A percentile compares a stretch with the other conserved stretches of the same genome.
Evolutionary conservation across 2,329 filamentous ascomycete genomes (phyloP).

Genomic region (Rutstroemia sydowiana): DNA sequence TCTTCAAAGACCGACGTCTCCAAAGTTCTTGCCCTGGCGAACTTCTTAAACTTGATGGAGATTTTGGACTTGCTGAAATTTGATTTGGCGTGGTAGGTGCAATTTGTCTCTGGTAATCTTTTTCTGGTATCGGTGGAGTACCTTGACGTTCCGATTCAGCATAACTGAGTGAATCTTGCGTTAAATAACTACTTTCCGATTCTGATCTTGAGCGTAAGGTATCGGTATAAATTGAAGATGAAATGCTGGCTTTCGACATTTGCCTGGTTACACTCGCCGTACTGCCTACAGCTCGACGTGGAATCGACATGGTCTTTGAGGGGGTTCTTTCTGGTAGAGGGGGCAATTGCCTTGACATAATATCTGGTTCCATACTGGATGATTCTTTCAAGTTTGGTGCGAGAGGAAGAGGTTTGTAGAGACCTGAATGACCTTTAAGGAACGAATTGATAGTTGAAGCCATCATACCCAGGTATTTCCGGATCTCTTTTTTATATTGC

Average conservation of each 20-base stretch:
- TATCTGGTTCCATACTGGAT: not conserved
- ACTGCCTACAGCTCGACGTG: slow-evolving; percentile 24
- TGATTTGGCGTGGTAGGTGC: slow-evolving; percentile 11
- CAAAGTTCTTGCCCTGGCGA: slow-evolving; percentile 25
- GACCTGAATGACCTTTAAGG: slow-evolving; percentile 18
- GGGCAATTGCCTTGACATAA: slow-evolving; percentile 14
- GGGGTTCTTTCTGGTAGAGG: slow-evolving; percentile 15
- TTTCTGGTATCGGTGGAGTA: slow-evolving; percentile 21
- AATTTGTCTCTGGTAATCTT: slow-evolving; percentile 16
- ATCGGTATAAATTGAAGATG: slow-evolving; percentile 24
- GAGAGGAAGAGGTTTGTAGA: slow-evolving; percentile 24
- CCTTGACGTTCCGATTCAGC: slow-evolving; percentile 19
- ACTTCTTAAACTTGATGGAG: slow-evolving; percentile 15
- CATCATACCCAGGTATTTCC: not conserved
- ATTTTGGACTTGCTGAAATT: slow-evolving; percentile 1
- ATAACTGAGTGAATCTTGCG: slow-evolving; percentile 22
- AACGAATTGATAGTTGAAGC: not conserved
- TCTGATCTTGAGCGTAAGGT: slow-evolving; percentile 14
- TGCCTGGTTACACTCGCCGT: slow-evolving; percentile 10
- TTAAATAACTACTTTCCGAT: slow-evolving; percentile 20
- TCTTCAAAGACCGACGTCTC: slow-evolving; percentile 24
- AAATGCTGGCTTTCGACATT: slow-evolving; percentile 19
- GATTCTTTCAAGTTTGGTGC: slow-evolving; percentile 6
- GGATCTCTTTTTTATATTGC: not conserved
- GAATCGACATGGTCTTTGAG: slow-evolving; percentile 17